These are phyloP conservation scores for Pichia sp. DNA, from an alignment of 1,139 yeast genomes.

Conservation along the genomic window DNA sequence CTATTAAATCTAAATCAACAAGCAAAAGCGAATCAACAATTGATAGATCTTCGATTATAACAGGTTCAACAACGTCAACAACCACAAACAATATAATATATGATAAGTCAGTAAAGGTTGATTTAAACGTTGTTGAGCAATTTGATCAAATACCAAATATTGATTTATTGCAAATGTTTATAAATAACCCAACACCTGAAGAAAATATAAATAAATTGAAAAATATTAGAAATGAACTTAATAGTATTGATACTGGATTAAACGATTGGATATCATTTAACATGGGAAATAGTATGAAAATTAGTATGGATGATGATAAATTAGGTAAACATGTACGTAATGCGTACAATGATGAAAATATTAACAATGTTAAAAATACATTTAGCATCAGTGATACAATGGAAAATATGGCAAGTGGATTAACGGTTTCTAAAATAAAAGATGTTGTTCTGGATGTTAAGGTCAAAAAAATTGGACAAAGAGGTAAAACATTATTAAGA, in stretches of 20 bases:
- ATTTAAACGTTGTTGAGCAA: not conserved
- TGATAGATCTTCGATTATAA: not conserved
- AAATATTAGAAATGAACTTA: conserved; percentile 5
- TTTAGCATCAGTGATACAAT: conserved; percentile 10
- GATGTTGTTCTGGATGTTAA: conserved; percentile 6
- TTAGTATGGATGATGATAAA: conserved; percentile 9
- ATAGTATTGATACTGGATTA: conserved; percentile 7
- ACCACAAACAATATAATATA: not conserved
- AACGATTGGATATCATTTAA: conserved; percentile 10
- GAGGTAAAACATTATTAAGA: conserved; percentile 9
- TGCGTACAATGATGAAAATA: conserved; percentile 6
- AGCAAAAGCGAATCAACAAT: not conserved
- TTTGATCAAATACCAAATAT: conserved; percentile 7
- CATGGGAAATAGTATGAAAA: conserved; percentile 10
- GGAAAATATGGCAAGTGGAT: conserved; percentile 9
- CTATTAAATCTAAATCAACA: not conserved
- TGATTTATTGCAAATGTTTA: conserved; percentile 5
- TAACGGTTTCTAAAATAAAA: conserved; percentile 3
- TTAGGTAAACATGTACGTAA: conserved; percentile 9
- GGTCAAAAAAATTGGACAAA: conserved; percentile 7
- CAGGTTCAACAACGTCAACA: not conserved
- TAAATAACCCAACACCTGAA: conserved; percentile 1
- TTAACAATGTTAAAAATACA: not conserved
- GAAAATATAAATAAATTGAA: conserved; percentile 2
- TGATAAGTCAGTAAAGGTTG: not conserved